Base-by-base conservation (phyloP, 768 basidiomycete species). In the Auricularia sp. region DNA sequence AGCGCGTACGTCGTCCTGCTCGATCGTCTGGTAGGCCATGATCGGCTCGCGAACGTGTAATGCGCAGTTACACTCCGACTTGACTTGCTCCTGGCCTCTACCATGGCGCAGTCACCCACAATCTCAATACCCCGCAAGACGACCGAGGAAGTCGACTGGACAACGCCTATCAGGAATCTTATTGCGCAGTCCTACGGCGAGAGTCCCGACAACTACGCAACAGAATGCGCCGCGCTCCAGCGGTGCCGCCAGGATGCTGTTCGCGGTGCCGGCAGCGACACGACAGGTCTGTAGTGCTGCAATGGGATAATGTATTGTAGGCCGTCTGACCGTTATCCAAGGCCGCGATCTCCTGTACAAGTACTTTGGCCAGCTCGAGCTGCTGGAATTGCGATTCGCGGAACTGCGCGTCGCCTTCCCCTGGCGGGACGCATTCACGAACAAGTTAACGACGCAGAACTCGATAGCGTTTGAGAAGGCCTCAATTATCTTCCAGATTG, bases 391-490 rank as follows among this genome's bases (percentile, higher is more conserved):
- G 62, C 87, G 97, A 43, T 99, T 99, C 78, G 86, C 96, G 8
- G 96, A 98, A 74, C 93, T 98, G 67, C 85, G 91, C 69, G 94
- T 98, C 75, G 89, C 90, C 67, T 99, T 98, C 72, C 88, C 93
- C 0, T 99, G 97, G 94, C 83, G 88, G 67, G 97, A 99, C 76
- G 96, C 97, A 21, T 98, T 98, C 78, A 98, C 93, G 65, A 82
- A 81, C 77, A 98, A 98, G 76, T 80, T 88, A 65, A 97, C 90
- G 65, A 94, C 90, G 0, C 96, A 99, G 72, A 94, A 93, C 0
- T 96, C 94, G 33, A 89, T 99, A 66, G 96, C 97, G 3, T 99
- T 88, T 76, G 97, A 99, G 76, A 99, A 99, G 78, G 97, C 97
- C 0, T 96, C 91, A 43, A 86, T 98, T 66, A 87, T 99, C 71